Base-by-base conservation (phyloP, 768 basidiomycete species). In the Mycena polygramma region DNA sequence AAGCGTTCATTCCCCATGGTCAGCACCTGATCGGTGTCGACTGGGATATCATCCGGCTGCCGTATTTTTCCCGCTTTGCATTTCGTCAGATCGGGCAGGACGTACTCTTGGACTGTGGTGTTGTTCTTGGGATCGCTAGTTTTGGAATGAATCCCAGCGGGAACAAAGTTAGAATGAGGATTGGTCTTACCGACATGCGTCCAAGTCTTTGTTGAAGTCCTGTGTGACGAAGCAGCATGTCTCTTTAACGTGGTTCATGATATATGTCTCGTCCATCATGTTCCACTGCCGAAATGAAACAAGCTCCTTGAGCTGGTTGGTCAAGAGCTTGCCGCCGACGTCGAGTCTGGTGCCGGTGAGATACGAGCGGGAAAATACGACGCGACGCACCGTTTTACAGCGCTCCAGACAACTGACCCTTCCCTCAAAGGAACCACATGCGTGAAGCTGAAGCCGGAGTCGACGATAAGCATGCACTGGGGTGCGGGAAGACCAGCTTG, bases 211-310 rank as follows among this genome's bases (percentile, higher is more conserved):
- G 68, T 84, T 85, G 83, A 93, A 96, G 76, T 91, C 82, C 24
- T 83, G 83, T 15, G 94, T 91, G 64, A 97, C 92, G 79, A 92
- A 98, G 81, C 95, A 96, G 78, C 95, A 96, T 19, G 88, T 80
- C 80, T 98, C 96, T 80, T 97, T 96, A 75, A 95, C 92, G 75
- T 93, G 88, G 82, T 97, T 96, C 85, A 98, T 92, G 77, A 98
- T 93, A 79, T 92, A 90, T 2, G 95, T 97, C 79, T 98, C 93
- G 76, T 98, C 96, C 91, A 97, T 96, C 94, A 98, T 95, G 79
- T 98, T 95, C 94, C 95, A 98, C 77, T 98, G 97, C 52, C 97
- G 91, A 79, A 94, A 98, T 15, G 96, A 97, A 7, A 97, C 89
- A 52, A 97, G 86, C 77, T 97, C 94, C 77, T 98, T 98, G 26